Evolutionary conservation across 768 basidiomycete species (phyloP).

Genomic region (Rhodosporidiobolus odoratus): DNA sequence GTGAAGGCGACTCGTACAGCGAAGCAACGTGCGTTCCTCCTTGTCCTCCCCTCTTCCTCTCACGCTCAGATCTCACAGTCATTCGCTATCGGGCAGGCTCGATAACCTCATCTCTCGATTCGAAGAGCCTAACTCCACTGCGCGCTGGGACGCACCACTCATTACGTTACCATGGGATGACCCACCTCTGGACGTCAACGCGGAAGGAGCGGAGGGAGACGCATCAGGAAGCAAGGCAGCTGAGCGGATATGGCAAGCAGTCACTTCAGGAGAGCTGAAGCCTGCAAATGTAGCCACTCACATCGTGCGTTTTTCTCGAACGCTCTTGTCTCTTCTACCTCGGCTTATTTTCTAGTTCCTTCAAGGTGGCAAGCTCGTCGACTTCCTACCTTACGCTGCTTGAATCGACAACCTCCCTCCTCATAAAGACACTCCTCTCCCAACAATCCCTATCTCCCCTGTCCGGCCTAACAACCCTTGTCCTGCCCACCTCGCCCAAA

Average conservation of each 20-base stretch:
- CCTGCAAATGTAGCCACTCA: conserved; percentile 81
- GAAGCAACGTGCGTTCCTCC: conserved; percentile 63
- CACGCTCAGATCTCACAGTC: not conserved
- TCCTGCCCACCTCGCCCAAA: conserved; percentile 51
- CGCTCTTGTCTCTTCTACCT: not conserved
- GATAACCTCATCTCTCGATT: conserved; percentile 80
- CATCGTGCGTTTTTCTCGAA: conserved; percentile 52
- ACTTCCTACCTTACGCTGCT: conserved; percentile 79
- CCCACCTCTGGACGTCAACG: conserved; percentile 38
- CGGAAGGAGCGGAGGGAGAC: not conserved
- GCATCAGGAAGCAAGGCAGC: conserved; percentile 10
- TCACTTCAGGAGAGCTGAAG: conserved; percentile 73
- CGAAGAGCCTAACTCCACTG: conserved; percentile 96
- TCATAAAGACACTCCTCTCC: conserved; percentile 68
- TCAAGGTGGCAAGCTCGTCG: conserved; percentile 71
- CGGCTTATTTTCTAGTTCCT: not conserved
- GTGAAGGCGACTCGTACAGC: conserved; percentile 57
- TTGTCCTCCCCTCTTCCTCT: too few relatives aligned
- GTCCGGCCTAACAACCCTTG: conserved; percentile 54
- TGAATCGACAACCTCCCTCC: conserved; percentile 65
- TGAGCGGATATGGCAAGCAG: conserved; percentile 70
- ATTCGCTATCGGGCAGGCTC: conserved; percentile 53
- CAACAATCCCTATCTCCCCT: conserved; percentile 55
- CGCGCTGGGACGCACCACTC: conserved; percentile 96
- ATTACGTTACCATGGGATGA: conserved; percentile 74